Percentiles rank a stretch among this genome's conserved stretches.
These are phyloP conservation scores for Clonostachys solani DNA, from an alignment of 2,329 filamentous ascomycete species.

Conservation along the genomic window DNA sequence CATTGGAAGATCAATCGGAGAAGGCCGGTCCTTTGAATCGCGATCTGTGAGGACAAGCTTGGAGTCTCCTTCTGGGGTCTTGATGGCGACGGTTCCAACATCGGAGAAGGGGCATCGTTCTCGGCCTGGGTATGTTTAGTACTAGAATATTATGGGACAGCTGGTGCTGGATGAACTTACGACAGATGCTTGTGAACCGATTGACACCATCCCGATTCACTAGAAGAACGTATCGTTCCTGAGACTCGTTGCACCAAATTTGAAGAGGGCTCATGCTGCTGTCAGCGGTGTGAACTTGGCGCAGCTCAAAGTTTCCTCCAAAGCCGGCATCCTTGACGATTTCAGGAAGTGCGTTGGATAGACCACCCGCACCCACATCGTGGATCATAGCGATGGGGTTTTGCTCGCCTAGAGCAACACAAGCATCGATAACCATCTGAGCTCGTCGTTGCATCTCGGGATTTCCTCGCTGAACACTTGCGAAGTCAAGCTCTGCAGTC, in stretches of 20 bases:
- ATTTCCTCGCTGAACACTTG: slow-evolving; percentile 94
- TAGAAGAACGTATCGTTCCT: slow-evolving; percentile 92
- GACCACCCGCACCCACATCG: slow-evolving; percentile 90
- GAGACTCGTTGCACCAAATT: slow-evolving; percentile 97
- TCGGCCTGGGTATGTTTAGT: slow-evolving; percentile 44
- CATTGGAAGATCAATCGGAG: slow-evolving; percentile 87
- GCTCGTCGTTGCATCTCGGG: slow-evolving; percentile 93
- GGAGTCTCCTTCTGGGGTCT: slow-evolving; percentile 58
- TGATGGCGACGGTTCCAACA: slow-evolving; percentile 71
- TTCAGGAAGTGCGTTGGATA: slow-evolving; percentile 73
- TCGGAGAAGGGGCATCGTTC: slow-evolving; percentile 92
- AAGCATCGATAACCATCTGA: slow-evolving; percentile 97
- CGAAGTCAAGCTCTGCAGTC: slow-evolving; percentile 90
- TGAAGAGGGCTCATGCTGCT: slow-evolving; percentile 90
- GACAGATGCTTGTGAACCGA: slow-evolving; percentile 64
- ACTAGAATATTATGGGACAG: slow-evolving; percentile 1
- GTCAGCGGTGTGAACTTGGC: slow-evolving; percentile 88
- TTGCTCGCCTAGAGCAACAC: slow-evolving; percentile 74
- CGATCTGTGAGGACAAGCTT: slow-evolving; percentile 78
- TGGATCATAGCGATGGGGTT: slow-evolving; percentile 97
- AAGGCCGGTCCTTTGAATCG: slow-evolving; percentile 69
- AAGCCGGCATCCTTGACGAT: slow-evolving; percentile 88
- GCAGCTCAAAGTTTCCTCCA: slow-evolving; percentile 89
- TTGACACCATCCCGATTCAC: slow-evolving; percentile 79
- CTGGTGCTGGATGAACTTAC: slow-evolving; percentile 24